Base-by-base conservation (phyloP, 176 grass and related monocot species). In the Thalia dealbata region DNA sequence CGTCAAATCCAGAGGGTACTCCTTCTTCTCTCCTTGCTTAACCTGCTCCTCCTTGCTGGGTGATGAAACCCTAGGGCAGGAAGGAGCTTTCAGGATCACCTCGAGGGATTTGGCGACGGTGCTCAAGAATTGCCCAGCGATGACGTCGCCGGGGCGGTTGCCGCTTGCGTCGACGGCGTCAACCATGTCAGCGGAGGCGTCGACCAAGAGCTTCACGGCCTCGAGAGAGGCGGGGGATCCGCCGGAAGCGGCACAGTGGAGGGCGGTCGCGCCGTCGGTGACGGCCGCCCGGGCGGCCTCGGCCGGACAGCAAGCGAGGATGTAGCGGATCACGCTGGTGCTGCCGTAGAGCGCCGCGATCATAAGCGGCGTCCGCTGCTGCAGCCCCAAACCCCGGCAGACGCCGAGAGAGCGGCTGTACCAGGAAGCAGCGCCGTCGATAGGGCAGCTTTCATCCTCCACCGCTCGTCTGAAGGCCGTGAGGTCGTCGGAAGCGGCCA, bases 161-260 rank as follows among this genome's bases (percentile, higher is more conserved):
- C 65, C 65, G 32, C 38, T 45, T 22, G 80, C 84, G 72, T 95
- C 91, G 15, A 14, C 48, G 19, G 76, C 77, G 7, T 81, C 70
- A 1, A 50, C 35, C 9, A 23, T 24, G 41, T 90, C 82, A 11
- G 84, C 84, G 15, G 87, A 87, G 1, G 82, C 82, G 0, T 32
- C 79, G 2, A 95, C 74, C 19, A 95, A 80, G 56, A 95, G 45
- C 52, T 75, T 78, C 19, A 95, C 77, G 8, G 91, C 73, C 2
- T 90, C 84, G 14, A 87, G 79, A 7, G 82, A 82, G 15, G 55
- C 32, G 25, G 73, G 24, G 7, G 91, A 87, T 4, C 84, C 91
- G 19, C 91, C 84, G 28, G 87, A 87, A 18, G 91, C 84, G 2
- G 91, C 91, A 26, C 91, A 95, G 87, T 95, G 91, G 25, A 95